Conservation (phyloP, 148 eudicot species). For the Suaeda aralocaspica region DNA sequence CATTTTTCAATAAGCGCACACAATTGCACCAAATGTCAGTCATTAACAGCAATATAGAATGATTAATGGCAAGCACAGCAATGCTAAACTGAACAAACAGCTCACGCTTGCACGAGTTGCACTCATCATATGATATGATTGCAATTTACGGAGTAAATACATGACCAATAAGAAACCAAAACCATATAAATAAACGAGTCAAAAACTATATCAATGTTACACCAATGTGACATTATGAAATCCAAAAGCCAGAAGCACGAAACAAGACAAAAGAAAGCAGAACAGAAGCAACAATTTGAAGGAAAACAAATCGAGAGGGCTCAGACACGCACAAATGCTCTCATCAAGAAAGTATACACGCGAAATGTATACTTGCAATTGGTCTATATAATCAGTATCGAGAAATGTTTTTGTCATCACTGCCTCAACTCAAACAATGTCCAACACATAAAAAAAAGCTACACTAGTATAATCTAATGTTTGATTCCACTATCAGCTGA, state of each 20-base stretch:
- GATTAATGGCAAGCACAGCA: too few species aligned
- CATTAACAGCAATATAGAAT: too few species aligned
- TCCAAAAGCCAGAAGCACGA: not conserved
- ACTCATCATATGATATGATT: not conserved
- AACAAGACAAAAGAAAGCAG: not conserved
- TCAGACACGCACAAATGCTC: slow-evolving; percentile 41
- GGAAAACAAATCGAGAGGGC: slow-evolving; percentile 10
- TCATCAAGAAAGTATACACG: slow-evolving; percentile 31
- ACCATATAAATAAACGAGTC: not conserved
- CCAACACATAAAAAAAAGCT: not conserved
- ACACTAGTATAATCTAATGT: not conserved
- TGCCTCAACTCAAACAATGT: slow-evolving; percentile 14
- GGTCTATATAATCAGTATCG: slow-evolving; percentile 29
- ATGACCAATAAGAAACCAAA: not conserved
- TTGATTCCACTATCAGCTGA: not conserved
- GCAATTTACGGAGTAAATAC: not conserved
- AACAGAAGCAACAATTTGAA: not conserved
- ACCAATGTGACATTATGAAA: not conserved
- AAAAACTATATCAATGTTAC: not conserved
- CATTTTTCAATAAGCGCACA: too few species aligned
- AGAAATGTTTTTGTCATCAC: slow-evolving; percentile 32
- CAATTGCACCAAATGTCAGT: too few species aligned
- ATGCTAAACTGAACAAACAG: not conserved
- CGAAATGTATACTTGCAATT: slow-evolving; percentile 17
- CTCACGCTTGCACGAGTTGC: not conserved